Evolutionary conservation across 257 asterid genomes (phyloP).

Genomic region (Nemophila menziesii): DNA sequence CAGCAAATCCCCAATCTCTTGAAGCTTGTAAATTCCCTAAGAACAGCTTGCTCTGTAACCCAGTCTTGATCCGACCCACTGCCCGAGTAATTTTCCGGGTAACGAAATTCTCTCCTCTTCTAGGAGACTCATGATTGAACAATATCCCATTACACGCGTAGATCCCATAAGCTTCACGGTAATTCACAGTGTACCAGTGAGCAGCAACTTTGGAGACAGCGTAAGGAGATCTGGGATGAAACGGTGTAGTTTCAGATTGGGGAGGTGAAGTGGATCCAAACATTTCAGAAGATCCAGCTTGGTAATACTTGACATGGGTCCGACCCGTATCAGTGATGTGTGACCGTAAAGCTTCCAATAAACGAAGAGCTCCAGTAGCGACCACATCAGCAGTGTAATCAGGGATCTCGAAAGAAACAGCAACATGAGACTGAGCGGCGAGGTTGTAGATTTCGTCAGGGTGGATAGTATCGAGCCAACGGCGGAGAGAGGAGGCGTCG

Average conservation of each 20-base stretch:
- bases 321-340: constrained; percentile 80
- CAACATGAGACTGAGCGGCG: constrained; percentile 98
- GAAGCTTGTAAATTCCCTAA: constrained; percentile 83
- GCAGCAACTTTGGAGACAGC: constrained; percentile 97
- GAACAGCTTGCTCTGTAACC: constrained; percentile 84
- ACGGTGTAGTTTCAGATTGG: constrained; percentile 67
- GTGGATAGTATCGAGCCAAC: constrained; percentile 85
- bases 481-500: constrained; percentile 97
- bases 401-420: constrained; percentile 96
- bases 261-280: constrained; percentile 97
- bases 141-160: constrained; percentile 91
- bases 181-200: constrained; percentile 97
- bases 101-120: constrained; percentile 93
- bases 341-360: constrained; percentile 84
- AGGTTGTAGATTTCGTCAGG: constrained; percentile 98
- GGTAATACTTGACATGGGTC: constrained; percentile 65
- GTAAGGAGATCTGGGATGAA: constrained; percentile 92
- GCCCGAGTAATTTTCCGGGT: constrained; percentile 94
- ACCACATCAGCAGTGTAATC: constrained; percentile 98
- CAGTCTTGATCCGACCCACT: constrained; percentile 82
- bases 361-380: constrained; percentile 94
- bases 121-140: constrained; percentile 86
- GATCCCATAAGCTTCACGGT: constrained; percentile 82
- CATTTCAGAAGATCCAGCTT: constrained; percentile 98
- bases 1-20: constrained; percentile 94